Base-by-base conservation (phyloP, 345 rosid genomes). In the Melaleuca alternifolia region DNA sequence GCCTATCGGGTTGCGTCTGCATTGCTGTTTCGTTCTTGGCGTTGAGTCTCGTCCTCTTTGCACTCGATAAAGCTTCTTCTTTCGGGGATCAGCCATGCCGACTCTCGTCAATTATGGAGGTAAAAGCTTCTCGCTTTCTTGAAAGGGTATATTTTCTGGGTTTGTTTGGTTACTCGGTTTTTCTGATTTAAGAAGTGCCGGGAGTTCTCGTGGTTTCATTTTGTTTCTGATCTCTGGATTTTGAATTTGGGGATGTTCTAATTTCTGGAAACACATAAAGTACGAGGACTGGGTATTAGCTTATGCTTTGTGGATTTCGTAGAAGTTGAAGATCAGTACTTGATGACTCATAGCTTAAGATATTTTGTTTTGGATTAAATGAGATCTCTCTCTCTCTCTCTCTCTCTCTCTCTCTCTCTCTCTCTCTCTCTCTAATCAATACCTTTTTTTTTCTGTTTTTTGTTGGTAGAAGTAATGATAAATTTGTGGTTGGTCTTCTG, bases 21-120 rank as follows among this genome's bases (percentile, higher is more conserved):
- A 30, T 61, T 85, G 54, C 11, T 0, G 81, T 85, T 53, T 79
- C 50, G 59, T n/a, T 85, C 81, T 20, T 56, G 18, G 54, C 54
- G 48, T 56, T 56, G 3, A 0, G 46, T 44, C 56, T 46, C 2
- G 54, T 48, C 44, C 41, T 51, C 54, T 57, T 37, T 84, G 85
- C 53, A 88, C 90, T 90, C 84, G 65, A 26, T 53, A 37, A 30
- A 86, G 85, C 37, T 33, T 87, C 87, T 86, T 77, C 89, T 84
- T 91, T 51, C 85, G 61, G 37, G 86, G 56, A 86, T 88, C 92
- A 88, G 86, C 56, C 93, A 94, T 94, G 96, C 94, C 94, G 87
- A 87, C 95, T 88, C 93, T 94, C 82, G 93, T 94, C 83, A 94
- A 94, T 89, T 91, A 89, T 88, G 62, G 86, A 87, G 95, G 97